Conservation (phyloP, 306 rosid species). For the Macrotyloma uniflorum region DNA sequence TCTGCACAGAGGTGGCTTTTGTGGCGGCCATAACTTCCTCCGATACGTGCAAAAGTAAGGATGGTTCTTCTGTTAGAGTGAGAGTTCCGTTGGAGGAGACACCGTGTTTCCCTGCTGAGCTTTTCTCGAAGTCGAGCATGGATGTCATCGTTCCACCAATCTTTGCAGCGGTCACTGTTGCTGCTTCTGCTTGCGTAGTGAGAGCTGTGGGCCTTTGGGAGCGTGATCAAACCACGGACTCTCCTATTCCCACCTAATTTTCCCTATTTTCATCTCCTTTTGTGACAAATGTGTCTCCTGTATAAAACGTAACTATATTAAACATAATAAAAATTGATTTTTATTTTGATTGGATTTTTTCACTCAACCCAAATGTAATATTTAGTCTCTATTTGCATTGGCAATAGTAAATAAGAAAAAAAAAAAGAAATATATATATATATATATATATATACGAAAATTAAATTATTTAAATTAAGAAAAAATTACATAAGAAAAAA, state of each 20-base stretch:
- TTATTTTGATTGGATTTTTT: no score
- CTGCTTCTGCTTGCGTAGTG: slow-evolving; percentile 66
- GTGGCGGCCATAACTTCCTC: slow-evolving; percentile 63
- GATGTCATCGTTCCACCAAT: slow-evolving; percentile 69
- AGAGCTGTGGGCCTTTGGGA: slow-evolving; percentile 65
- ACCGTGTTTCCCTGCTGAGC: slow-evolving; percentile 61
- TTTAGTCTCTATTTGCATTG: no score
- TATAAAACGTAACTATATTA: no score
- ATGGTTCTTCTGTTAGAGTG: slow-evolving; percentile 39
- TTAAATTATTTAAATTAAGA: no score
- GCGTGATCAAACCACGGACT: slow-evolving; percentile 7
- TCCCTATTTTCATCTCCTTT: no score
- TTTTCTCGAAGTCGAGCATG: slow-evolving; percentile 52
- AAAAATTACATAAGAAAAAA: no score
- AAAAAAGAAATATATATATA: no score
- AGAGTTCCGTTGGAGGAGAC: slow-evolving; percentile 68
- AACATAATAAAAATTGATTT: no score
- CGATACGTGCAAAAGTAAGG: slow-evolving; percentile 38
- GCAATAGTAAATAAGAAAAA: no score
- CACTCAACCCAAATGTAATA: no score
- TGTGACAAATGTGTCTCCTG: no score
- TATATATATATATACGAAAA: no score
- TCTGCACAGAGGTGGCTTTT: slow-evolving; percentile 73
- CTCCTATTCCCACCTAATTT: not conserved
- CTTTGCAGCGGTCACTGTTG: slow-evolving; percentile 65